Evolutionary conservation across 257 asterid genomes (phyloP).

Genomic region (Solanum megistacrolobum): DNA sequence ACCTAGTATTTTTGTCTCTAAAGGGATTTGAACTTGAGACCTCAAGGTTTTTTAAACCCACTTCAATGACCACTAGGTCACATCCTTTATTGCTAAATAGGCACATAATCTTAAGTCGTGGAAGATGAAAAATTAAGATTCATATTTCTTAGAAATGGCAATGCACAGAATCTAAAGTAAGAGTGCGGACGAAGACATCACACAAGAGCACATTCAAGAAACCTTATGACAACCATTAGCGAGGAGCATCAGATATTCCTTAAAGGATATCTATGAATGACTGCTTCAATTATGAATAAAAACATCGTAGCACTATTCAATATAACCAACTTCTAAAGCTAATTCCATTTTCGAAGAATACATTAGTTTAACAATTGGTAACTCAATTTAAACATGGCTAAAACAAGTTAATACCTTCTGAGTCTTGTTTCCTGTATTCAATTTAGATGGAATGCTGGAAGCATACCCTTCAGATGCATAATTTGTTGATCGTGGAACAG

Average conservation of each 20-base stretch:
- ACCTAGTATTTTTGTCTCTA: background rate
- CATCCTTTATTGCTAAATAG: background rate
- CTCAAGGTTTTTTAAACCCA: background rate
- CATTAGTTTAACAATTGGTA: background rate
- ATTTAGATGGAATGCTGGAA: conserved; percentile 15
- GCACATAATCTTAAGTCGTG: background rate
- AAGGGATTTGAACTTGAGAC: background rate
- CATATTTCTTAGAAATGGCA: background rate
- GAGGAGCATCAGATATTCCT: background rate
- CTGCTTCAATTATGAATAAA: background rate
- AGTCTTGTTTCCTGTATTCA: conserved; percentile 6
- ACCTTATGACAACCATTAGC: background rate
- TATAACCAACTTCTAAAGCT: background rate
- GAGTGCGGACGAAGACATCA: background rate
- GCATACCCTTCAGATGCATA: conserved; percentile 14
- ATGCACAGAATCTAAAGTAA: background rate
- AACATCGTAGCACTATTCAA: background rate
- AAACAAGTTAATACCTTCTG: conserved; percentile 14
- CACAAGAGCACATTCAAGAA: background rate
- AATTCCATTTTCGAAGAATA: background rate
- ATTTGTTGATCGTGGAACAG: conserved; percentile 11
- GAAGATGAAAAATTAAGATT: background rate
- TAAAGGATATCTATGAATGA: background rate
- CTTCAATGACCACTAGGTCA: background rate
- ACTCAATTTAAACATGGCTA: background rate